Percentiles rank a stretch among this genome's conserved stretches.
phyloP scores from a whole-genome alignment of 805 yeast genomes.

The Huiozyma sinensis region DNA sequence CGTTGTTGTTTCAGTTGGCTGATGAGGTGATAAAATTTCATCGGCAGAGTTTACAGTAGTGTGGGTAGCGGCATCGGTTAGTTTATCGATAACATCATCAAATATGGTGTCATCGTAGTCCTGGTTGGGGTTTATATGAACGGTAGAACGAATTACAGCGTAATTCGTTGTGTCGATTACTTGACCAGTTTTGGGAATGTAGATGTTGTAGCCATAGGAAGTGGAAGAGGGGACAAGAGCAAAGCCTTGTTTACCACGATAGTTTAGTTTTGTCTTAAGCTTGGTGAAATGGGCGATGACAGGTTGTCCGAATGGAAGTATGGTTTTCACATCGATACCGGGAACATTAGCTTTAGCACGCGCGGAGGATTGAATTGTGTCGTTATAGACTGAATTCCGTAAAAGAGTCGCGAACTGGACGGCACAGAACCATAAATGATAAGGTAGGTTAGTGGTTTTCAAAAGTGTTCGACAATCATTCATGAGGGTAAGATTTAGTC shows the following conservation, averaged over 20 bases:
- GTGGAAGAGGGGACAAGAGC: conserved; percentile 3
- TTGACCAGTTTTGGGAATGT: neutral
- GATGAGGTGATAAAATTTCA: too few relatives aligned
- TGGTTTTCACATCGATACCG: conserved; percentile 2
- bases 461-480: conserved; percentile 9
- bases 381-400: conserved; percentile 3
- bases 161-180: neutral
- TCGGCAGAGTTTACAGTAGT: too few relatives aligned
- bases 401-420: conserved; percentile 5
- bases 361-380: neutral
- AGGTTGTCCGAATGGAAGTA: conserved; percentile 7
- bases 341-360: conserved; percentile 2
- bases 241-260: conserved; percentile 1
- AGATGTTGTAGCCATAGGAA: conserved; percentile 4
- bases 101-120: too few relatives aligned
- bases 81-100: too few relatives aligned
- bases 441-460: conserved; percentile 2
- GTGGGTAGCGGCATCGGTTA: too few relatives aligned
- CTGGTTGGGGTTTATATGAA: too few relatives aligned
- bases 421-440: conserved; percentile 7
- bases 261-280: neutral
- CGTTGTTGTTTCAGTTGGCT: too few relatives aligned
- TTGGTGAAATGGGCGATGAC: conserved; percentile 4
- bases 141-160: neutral
- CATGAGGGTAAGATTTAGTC: conserved; percentile 5